These are phyloP conservation scores for Colletotrichum limetticola DNA, from an alignment of 2,329 filamentous ascomycete species.

Conservation along the genomic window DNA sequence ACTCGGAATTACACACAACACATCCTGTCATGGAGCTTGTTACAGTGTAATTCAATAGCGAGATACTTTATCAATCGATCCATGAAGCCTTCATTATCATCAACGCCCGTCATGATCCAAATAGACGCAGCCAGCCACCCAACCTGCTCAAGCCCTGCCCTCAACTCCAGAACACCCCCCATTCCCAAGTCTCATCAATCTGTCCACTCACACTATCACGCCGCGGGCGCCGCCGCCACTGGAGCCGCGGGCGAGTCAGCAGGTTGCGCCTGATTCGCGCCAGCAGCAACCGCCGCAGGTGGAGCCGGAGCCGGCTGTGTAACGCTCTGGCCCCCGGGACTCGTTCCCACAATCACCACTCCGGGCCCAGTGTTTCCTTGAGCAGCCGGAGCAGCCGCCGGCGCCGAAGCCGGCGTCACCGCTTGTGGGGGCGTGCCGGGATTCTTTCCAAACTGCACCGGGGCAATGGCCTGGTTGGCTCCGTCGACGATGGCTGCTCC, in stretches of 20 bases:
- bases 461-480: slow-evolving; percentile 3
- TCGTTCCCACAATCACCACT: slow-evolving; percentile 20
- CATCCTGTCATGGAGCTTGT: background rate
- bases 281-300: background rate
- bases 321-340: slow-evolving; percentile 6
- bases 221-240: background rate
- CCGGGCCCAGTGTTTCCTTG: slow-evolving; percentile 8
- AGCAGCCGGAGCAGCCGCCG: background rate
- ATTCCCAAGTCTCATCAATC: background rate
- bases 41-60: background rate
- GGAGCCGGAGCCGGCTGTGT: slow-evolving; percentile 1
- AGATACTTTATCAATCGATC: background rate
- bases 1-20: background rate
- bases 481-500: slow-evolving; percentile 3
- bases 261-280: slow-evolving; percentile 1
- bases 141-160: background rate
- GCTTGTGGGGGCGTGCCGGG: background rate
- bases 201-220: background rate
- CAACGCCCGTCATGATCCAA: background rate
- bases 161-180: background rate
- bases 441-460: background rate
- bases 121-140: background rate
- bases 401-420: too few species aligned
- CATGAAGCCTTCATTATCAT: background rate
- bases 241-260: background rate